A percentile compares a stretch with the other conserved stretches of the same genome.
These are phyloP conservation scores for Oleoguttula mirabilis DNA, from an alignment of 495 filamentous ascomycete genomes.

Conservation along the genomic window DNA sequence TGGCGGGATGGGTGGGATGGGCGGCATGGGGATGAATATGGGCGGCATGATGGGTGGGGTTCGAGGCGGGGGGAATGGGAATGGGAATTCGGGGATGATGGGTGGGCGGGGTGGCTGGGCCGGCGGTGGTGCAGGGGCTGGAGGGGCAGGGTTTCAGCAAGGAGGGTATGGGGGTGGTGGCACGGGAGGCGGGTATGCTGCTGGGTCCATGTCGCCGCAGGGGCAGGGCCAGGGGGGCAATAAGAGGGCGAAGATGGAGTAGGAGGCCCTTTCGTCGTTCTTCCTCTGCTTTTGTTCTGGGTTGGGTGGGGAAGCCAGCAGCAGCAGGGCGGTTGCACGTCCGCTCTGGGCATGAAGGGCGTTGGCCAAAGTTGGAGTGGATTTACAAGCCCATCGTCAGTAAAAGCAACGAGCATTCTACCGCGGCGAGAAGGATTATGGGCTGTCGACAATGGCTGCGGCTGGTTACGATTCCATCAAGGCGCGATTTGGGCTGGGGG, in stretches of 20 bases:
- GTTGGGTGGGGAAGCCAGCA: not conserved
- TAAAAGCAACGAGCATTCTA: no score
- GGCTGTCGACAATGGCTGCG: no score
- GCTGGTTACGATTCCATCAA: not conserved
- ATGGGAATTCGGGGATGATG: slow-evolving; percentile 1
- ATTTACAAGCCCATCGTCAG: no score
- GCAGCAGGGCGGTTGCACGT: not conserved
- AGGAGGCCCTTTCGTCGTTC: not conserved
- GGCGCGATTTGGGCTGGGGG: no score
- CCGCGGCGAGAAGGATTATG: no score
- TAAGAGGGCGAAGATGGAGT: slow-evolving; percentile 14
- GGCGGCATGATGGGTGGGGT: slow-evolving; percentile 38
- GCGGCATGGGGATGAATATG: slow-evolving; percentile 22
- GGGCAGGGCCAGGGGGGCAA: slow-evolving; percentile 3
- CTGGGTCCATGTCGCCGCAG: slow-evolving; percentile 29
- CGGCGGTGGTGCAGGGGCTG: slow-evolving; percentile 37
- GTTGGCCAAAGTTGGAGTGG: no score
- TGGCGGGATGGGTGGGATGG: slow-evolving; percentile 17
- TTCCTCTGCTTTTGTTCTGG: no score
- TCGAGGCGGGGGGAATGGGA: slow-evolving; percentile 54
- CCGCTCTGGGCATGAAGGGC: not conserved
- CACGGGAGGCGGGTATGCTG: slow-evolving; percentile 41
- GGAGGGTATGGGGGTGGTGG: slow-evolving; percentile 40
- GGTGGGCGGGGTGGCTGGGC: slow-evolving; percentile 34
- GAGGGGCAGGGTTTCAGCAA: slow-evolving; percentile 30